phyloP scores from a whole-genome alignment of 202 grass and related monocot species.

The Zoysia matrella region DNA sequence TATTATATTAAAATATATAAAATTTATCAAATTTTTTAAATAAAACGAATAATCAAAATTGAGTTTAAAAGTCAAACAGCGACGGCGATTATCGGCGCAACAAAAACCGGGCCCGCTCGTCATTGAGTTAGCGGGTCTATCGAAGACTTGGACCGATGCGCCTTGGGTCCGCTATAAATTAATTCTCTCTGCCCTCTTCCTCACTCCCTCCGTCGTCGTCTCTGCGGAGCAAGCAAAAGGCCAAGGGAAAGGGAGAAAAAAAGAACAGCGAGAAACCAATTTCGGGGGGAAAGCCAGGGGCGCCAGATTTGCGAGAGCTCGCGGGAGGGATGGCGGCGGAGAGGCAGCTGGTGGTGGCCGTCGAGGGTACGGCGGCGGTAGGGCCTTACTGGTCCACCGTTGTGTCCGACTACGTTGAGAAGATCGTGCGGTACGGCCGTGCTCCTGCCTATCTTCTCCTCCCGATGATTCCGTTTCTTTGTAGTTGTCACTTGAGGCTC shows the following conservation, averaged over 20 bases:
- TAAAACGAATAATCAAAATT: too few species aligned
- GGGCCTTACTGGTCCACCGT: conserved; percentile 76
- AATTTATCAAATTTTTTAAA: too few species aligned
- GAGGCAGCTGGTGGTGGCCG: conserved; percentile 68
- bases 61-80: too few species aligned
- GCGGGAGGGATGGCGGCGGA: conserved; percentile 28
- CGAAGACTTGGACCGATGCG: neutral
- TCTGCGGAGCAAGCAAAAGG: neutral
- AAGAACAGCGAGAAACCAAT: neutral
- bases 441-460: neutral
- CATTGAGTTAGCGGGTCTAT: neutral
- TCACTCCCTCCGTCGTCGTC: neutral
- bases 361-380: conserved; percentile 76
- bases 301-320: neutral
- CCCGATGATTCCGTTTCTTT: neutral
- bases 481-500: neutral
- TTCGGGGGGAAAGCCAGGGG: neutral
- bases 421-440: conserved; percentile 79
- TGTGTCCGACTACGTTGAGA: conserved; percentile 76
- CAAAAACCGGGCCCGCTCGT: neutral
- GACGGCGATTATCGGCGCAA: too few species aligned
- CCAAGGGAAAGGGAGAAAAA: neutral
- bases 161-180: conserved; percentile 4
- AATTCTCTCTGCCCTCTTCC: neutral
- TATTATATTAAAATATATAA: too few species aligned